Percentiles rank a stretch among this genome's conserved stretches.
These are phyloP conservation scores for Globisporangium echinulatum DNA, from an alignment of 352 stramenopile species.

Conservation along the genomic window DNA sequence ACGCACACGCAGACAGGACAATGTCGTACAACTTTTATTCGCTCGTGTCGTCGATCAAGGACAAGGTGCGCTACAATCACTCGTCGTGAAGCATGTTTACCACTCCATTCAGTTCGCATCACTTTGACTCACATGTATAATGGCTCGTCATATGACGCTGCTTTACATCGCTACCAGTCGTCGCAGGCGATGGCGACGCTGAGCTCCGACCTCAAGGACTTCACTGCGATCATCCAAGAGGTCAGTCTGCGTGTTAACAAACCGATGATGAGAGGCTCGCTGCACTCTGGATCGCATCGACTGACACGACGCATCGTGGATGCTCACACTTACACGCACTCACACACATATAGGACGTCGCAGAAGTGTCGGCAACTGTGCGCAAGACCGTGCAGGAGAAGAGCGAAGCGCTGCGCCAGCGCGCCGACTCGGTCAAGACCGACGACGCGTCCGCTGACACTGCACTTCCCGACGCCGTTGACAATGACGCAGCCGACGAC, in stretches of 20 bases:
- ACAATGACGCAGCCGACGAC: neutral
- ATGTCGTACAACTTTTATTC: slow-evolving; percentile 47
- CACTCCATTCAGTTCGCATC: neutral
- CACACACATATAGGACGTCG: slow-evolving; percentile 27
- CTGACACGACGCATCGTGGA: neutral
- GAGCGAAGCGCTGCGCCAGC: slow-evolving; percentile 34
- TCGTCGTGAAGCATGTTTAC: neutral
- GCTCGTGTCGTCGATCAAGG: slow-evolving; percentile 30
- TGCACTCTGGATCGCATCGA: no score
- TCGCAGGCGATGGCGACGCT: slow-evolving; percentile 68
- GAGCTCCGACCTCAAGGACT: slow-evolving; percentile 67
- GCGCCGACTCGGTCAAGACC: slow-evolving; percentile 12
- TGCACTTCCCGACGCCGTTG: neutral
- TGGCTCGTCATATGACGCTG: neutral
- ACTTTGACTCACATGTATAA: neutral
- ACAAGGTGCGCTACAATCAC: slow-evolving; percentile 17
- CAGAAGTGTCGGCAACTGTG: slow-evolving; percentile 48
- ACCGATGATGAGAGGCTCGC: neutral
- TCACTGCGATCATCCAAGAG: slow-evolving; percentile 60
- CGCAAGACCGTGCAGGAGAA: slow-evolving; percentile 47
- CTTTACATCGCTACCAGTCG: slow-evolving; percentile 21
- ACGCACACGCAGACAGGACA: neutral
- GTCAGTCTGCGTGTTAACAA: slow-evolving; percentile 7
- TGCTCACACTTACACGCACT: neutral
- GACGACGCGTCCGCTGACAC: slow-evolving; percentile 13